Conservation (phyloP, 2,329 filamentous ascomycete species). For the Pseudopyrenochaeta lycopersici region DNA sequence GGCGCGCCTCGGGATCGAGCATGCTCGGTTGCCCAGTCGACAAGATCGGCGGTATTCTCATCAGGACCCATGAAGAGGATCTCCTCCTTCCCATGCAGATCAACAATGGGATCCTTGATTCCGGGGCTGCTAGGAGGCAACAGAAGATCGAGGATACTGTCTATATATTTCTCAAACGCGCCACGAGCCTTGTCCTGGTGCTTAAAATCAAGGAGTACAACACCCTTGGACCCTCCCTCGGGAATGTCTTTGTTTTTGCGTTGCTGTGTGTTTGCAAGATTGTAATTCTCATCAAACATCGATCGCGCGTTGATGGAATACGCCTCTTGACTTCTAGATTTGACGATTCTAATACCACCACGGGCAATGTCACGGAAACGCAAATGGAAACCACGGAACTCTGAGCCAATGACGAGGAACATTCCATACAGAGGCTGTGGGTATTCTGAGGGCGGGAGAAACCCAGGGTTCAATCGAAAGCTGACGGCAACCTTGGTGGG, state of each 20-base stretch:
- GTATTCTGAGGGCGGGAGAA: slow-evolving; percentile 92
- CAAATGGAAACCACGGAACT: slow-evolving; percentile 96
- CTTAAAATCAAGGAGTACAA: slow-evolving; percentile 90
- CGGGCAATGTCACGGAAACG: slow-evolving; percentile 97
- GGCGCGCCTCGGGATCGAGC: slow-evolving; percentile 85
- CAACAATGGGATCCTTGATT: slow-evolving; percentile 98
- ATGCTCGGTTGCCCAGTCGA: slow-evolving; percentile 98
- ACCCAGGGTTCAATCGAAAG: slow-evolving; percentile 89
- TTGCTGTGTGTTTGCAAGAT: slow-evolving; percentile 96
- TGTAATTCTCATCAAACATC: slow-evolving; percentile 98
- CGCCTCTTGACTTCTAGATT: slow-evolving; percentile 94
- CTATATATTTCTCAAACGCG: slow-evolving; percentile 99
- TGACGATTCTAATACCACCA: slow-evolving; percentile 97
- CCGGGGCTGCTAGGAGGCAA: slow-evolving; percentile 89
- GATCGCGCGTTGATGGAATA: slow-evolving; percentile 97
- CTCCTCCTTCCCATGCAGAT: slow-evolving; percentile 92
- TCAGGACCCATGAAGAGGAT: slow-evolving; percentile 99
- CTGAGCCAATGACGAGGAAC: slow-evolving; percentile 97
- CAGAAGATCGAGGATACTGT: slow-evolving; percentile 95
- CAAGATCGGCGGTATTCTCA: slow-evolving; percentile 96
- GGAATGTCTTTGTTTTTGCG: slow-evolving; percentile 99
- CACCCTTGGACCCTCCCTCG: slow-evolving; percentile 97
- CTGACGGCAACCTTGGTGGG: slow-evolving; percentile 97
- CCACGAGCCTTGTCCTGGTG: slow-evolving; percentile 93
- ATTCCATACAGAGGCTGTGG: slow-evolving; percentile 94